Evolutionary conservation across 2,329 filamentous ascomycete genomes (phyloP).

Genomic region (Kalmusia sp.): DNA sequence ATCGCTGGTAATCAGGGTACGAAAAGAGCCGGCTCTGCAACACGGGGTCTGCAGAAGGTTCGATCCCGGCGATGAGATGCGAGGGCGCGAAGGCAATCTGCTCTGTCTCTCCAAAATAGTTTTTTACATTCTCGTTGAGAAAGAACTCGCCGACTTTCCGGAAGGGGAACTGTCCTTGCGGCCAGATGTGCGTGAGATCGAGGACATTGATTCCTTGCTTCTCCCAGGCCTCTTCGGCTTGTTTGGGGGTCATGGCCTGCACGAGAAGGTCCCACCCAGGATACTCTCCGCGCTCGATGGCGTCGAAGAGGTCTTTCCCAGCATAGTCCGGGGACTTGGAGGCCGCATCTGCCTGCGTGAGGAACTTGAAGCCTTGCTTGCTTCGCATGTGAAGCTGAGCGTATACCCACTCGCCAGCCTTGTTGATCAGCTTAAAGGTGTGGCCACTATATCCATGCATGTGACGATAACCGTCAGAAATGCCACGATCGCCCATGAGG

Average conservation of each 20-base stretch:
- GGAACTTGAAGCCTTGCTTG: constrained; percentile 54
- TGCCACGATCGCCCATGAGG: constrained; percentile 57
- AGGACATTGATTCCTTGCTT: constrained; percentile 54
- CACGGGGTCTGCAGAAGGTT: constrained; percentile 67
- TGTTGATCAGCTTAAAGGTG: constrained; percentile 47
- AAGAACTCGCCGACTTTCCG: constrained; percentile 58
- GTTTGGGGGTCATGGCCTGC: constrained; percentile 61
- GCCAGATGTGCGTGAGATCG: constrained; percentile 65
- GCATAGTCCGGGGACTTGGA: constrained; percentile 48
- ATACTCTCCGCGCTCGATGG: constrained; percentile 55
- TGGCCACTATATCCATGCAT: constrained; percentile 58
- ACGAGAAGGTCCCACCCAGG: constrained; percentile 61
- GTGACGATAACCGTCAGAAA: constrained; percentile 55
- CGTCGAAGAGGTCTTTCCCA: constrained; percentile 50
- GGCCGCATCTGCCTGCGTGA: constrained; percentile 49
- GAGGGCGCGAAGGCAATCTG: constrained; percentile 72
- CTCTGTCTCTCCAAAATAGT: constrained; percentile 75
- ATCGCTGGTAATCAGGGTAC: constrained; percentile 64
- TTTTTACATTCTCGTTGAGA: constrained; percentile 62
- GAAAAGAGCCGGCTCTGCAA: constrained; percentile 69
- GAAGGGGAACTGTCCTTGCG: constrained; percentile 58
- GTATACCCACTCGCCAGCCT: constrained; percentile 58
- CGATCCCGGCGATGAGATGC: constrained; percentile 69
- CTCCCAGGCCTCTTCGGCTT: constrained; percentile 57
- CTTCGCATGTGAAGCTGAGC: constrained; percentile 60